Evolutionary conservation across 2,329 filamentous ascomycete genomes (phyloP).

Genomic region (Alternaria longipes): DNA sequence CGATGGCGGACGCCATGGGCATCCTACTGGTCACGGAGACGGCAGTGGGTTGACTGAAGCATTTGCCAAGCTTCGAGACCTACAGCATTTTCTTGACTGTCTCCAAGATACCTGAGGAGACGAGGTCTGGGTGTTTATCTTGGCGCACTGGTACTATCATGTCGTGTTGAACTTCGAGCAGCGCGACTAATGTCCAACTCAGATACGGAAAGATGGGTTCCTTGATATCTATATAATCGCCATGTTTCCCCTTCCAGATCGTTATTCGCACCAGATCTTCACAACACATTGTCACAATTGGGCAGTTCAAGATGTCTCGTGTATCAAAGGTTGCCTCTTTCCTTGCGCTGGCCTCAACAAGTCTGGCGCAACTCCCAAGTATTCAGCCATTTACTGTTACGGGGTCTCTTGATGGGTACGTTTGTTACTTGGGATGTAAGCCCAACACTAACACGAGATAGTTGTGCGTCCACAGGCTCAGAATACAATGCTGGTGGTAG

Average conservation of each 20-base stretch:
- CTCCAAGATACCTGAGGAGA: neutral
- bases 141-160: neutral
- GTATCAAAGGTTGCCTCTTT: conserved; percentile 24
- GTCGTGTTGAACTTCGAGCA: neutral
- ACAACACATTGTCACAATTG: neutral
- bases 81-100: conserved; percentile 5
- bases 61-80: conserved; percentile 17
- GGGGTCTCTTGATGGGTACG: conserved; percentile 42
- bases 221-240: conserved; percentile 23
- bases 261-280: conserved; percentile 5
- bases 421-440: neutral
- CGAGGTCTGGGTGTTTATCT: conserved; percentile 1
- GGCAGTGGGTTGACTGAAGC: neutral
- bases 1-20: conserved; percentile 26
- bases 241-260: neutral
- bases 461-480: conserved; percentile 30
- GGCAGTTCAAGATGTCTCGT: conserved; percentile 29
- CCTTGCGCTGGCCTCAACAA: conserved; percentile 29
- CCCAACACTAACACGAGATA: conserved; percentile 14
- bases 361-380: conserved; percentile 32
- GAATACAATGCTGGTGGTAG: conserved; percentile 58
- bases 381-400: conserved; percentile 39
- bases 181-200: neutral
- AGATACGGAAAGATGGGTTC: neutral
- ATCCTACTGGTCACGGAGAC: conserved; percentile 9